Conservation (phyloP, 2,329 filamentous ascomycete species). For the Septoria linicola region DNA sequence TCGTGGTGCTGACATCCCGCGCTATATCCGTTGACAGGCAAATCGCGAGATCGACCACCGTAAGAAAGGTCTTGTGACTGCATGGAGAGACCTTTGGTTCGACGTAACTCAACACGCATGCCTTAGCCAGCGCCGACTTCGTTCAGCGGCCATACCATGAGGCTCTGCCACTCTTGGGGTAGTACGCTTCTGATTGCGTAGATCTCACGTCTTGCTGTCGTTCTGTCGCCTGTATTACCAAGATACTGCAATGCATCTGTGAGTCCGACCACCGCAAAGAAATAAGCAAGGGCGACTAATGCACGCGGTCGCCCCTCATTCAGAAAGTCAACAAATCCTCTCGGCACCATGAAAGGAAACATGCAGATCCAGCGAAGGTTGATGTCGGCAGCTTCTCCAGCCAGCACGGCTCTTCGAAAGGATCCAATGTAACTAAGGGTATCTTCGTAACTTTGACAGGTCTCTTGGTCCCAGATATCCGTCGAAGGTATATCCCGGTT, state of each 20-base stretch:
- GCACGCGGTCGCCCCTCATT: constrained; percentile 36
- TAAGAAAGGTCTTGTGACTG: too few species aligned
- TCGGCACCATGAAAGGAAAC: constrained; percentile 36
- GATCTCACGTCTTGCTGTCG: constrained; percentile 31
- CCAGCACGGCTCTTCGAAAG: constrained; percentile 29
- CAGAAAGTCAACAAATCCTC: constrained; percentile 36
- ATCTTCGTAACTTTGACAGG: constrained; percentile 31
- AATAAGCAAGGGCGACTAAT: constrained; percentile 38
- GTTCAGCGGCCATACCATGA: constrained; percentile 35
- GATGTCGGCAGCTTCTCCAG: constrained; percentile 28
- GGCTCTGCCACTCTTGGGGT: constrained; percentile 34
- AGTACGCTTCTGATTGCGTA: constrained; percentile 31
- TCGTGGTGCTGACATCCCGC: too few species aligned
- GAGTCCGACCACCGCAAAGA: constrained; percentile 36
- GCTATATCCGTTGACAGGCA: too few species aligned
- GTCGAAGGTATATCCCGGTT: constrained; percentile 26
- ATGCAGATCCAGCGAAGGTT: constrained; percentile 36
- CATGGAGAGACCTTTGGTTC: too few species aligned
- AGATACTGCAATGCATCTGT: constrained; percentile 34
- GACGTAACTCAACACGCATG: too few species aligned
- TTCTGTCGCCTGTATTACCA: constrained; percentile 29
- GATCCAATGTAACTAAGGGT: constrained; percentile 34
- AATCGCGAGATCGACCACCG: too few species aligned
- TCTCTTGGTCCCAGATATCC: constrained; percentile 28
- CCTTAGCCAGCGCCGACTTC: constrained; percentile 23